A percentile compares a stretch with the other conserved stretches of the same genome.
Evolutionary conservation across 1,284 basidiomycete genomes (phyloP).

Genomic region (Marasmius sp.): DNA sequence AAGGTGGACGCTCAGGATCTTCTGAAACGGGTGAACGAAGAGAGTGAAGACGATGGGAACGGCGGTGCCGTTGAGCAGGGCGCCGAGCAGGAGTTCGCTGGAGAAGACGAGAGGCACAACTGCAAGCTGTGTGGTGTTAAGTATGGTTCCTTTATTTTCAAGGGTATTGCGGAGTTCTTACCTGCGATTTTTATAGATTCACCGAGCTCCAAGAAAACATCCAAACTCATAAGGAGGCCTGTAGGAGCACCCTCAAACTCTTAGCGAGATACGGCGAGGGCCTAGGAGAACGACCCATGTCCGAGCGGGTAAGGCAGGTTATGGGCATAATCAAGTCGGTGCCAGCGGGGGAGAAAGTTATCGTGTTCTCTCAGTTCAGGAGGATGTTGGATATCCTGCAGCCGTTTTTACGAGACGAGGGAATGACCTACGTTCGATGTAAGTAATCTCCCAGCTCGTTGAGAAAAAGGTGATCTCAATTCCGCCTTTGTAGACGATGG

Average conservation of each 20-base stretch:
- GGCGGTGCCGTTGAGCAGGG: neutral
- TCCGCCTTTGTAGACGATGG: constrained; percentile 44
- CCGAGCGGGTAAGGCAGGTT: constrained; percentile 1
- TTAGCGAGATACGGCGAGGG: neutral
- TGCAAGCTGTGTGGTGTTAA: neutral
- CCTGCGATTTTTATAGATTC: neutral
- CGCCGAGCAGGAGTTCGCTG: neutral
- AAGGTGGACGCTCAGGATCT: neutral
- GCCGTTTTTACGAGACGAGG: constrained; percentile 43
- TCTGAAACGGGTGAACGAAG: neutral
- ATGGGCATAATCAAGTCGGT: neutral
- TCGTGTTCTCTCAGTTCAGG: constrained; percentile 52
- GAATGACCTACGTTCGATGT: constrained; percentile 52
- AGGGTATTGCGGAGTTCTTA: neutral
- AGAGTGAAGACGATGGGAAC: neutral
- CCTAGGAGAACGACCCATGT: neutral
- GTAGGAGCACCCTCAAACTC: neutral
- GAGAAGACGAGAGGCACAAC: neutral
- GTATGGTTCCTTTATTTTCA: neutral
- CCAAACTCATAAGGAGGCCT: neutral
- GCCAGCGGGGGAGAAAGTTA: constrained; percentile 45
- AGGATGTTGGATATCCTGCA: constrained; percentile 57
- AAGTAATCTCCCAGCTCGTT: constrained; percentile 20
- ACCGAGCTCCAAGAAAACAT: neutral
- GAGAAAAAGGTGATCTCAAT: neutral